Evolutionary conservation across 108 stramenopile genomes (phyloP).

Genomic region (Cyclotella distinguenda): DNA sequence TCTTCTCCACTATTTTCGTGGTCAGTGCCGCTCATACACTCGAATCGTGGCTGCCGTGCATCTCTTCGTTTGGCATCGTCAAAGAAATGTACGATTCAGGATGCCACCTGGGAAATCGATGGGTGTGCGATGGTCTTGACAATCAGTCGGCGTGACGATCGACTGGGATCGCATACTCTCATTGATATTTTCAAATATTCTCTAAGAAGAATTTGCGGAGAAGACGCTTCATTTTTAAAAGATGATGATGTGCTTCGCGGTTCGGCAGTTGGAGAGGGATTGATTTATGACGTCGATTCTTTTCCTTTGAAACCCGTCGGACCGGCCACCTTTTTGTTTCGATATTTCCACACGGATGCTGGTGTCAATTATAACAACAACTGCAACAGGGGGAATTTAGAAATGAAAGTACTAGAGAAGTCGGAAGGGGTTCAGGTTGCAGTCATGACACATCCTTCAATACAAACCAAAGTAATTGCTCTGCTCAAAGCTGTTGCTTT

Average conservation of each 20-base stretch:
- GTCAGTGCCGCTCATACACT: slow-evolving; percentile 70
- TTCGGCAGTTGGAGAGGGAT: slow-evolving; percentile 23
- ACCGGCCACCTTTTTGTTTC: slow-evolving; percentile 42
- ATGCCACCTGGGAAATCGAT: slow-evolving; percentile 62
- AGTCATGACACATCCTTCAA: slow-evolving; percentile 44
- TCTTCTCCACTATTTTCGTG: slow-evolving; percentile 52
- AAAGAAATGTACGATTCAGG: slow-evolving; percentile 59
- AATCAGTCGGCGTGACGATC: neutral
- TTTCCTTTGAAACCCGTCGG: slow-evolving; percentile 34
- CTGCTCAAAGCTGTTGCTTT: slow-evolving; percentile 15
- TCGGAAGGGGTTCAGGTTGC: slow-evolving; percentile 5
- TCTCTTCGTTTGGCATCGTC: slow-evolving; percentile 56
- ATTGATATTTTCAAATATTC: slow-evolving; percentile 12
- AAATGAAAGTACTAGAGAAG: neutral
- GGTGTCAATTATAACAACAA: neutral
- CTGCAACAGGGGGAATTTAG: neutral
- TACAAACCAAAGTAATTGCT: slow-evolving; percentile 10
- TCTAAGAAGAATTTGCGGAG: slow-evolving; percentile 29
- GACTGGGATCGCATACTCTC: neutral
- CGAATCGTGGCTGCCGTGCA: slow-evolving; percentile 73
- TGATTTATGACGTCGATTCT: slow-evolving; percentile 36
- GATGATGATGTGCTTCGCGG: slow-evolving; percentile 30
- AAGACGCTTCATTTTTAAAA: slow-evolving; percentile 22
- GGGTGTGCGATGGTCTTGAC: slow-evolving; percentile 32
- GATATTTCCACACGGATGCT: neutral